These are phyloP conservation scores for Favolaschia claudopus DNA, from an alignment of 768 basidiomycete species.

Conservation along the genomic window DNA sequence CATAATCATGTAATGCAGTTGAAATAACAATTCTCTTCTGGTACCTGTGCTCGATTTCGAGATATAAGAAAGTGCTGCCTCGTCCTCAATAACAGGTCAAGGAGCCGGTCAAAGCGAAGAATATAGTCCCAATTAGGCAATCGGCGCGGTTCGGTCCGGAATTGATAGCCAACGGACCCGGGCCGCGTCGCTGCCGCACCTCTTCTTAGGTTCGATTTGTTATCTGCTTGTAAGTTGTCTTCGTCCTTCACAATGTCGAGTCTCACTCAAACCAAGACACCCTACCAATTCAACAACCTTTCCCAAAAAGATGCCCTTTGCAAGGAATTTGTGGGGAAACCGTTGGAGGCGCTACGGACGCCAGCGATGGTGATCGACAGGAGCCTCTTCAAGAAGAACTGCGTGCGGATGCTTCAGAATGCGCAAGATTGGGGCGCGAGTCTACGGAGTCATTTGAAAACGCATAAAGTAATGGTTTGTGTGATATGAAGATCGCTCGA, in stretches of 20 bases:
- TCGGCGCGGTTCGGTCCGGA: slow-evolving; percentile 1
- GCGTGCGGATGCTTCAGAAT: slow-evolving; percentile 72
- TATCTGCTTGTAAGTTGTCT: no score
- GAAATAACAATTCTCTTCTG: no score
- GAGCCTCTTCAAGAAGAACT: slow-evolving; percentile 74
- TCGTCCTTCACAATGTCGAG: slow-evolving; percentile 8
- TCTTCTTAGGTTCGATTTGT: no score
- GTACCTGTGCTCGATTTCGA: no score
- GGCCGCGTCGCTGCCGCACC: no score
- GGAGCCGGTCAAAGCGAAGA: slow-evolving; percentile 1
- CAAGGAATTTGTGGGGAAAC: slow-evolving; percentile 63
- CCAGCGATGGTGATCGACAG: slow-evolving; percentile 84
- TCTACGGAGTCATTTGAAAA: slow-evolving; percentile 88
- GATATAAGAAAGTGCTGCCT: no score
- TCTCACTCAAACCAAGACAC: slow-evolving; percentile 54
- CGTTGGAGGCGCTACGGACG: slow-evolving; percentile 67
- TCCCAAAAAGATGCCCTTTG: slow-evolving; percentile 60
- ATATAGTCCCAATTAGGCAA: not conserved
- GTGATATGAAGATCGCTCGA: not conserved
- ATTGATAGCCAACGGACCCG: no score
- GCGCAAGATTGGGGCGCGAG: slow-evolving; percentile 70
- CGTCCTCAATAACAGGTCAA: no score
- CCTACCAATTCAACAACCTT: slow-evolving; percentile 44
- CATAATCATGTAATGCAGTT: no score
- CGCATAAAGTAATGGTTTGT: slow-evolving; percentile 67